A percentile compares a stretch with the other conserved stretches of the same genome.
Conservation (phyloP, 305 asterid species). For the Ilex paraguariensis region DNA sequence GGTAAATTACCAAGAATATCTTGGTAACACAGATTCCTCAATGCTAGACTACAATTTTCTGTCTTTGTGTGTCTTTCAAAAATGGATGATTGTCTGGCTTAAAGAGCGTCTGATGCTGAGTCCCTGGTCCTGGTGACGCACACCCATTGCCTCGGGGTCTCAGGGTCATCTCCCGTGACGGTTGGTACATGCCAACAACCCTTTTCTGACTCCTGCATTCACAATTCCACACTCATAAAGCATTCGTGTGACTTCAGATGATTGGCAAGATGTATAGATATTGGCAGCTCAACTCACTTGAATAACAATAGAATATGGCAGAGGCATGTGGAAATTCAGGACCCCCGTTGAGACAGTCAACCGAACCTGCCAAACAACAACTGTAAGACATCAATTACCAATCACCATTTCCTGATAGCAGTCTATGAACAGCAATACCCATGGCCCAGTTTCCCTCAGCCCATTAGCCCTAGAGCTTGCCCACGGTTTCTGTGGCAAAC, state of each 20-base stretch:
- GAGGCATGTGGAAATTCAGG: constrained; percentile 72
- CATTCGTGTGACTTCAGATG: neutral
- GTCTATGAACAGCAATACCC: too few species aligned
- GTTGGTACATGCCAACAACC: constrained; percentile 94
- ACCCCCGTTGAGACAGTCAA: constrained; percentile 42
- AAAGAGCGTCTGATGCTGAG: too few species aligned
- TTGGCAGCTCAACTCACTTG: constrained; percentile 44
- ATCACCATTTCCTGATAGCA: too few species aligned
- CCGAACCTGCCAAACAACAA: constrained; percentile 53
- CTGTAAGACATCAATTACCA: constrained; percentile 12
- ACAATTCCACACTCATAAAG: constrained; percentile 9
- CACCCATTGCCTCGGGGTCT: constrained; percentile 74
- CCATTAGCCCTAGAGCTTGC: too few species aligned
- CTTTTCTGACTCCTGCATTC: constrained; percentile 72
- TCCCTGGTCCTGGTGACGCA: constrained; percentile 53
- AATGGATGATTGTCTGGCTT: too few species aligned
- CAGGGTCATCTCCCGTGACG: constrained; percentile 73
- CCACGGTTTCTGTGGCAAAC: too few species aligned
- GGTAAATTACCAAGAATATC: too few species aligned
- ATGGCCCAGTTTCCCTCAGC: too few species aligned
- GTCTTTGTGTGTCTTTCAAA: too few species aligned
- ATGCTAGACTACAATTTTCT: too few species aligned
- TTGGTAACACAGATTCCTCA: too few species aligned
- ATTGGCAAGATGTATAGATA: neutral
- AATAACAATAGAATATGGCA: constrained; percentile 78